Conservation (phyloP, 345 rosid genomes). For the Garcia nutans region DNA sequence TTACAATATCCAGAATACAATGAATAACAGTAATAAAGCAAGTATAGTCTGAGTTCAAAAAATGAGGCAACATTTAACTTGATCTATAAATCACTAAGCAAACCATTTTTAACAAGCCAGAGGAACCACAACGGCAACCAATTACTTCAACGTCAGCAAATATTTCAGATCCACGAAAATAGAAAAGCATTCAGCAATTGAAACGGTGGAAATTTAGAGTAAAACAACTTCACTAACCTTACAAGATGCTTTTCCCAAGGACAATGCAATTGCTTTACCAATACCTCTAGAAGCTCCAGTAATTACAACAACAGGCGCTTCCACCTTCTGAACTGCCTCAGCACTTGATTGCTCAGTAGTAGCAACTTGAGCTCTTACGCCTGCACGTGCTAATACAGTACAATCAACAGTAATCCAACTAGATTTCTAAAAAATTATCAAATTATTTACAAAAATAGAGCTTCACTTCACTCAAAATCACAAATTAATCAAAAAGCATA, state of each 20-base stretch:
- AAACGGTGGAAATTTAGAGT: not conserved
- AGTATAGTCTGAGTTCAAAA: constrained; percentile 2
- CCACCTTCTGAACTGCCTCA: constrained; percentile 49
- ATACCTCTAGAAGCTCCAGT: constrained; percentile 99
- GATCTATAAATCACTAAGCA: too few relatives aligned
- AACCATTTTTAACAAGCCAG: not conserved
- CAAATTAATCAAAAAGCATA: constrained; percentile 21
- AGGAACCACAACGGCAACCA: not conserved
- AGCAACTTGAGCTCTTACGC: constrained; percentile 70
- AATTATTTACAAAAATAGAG: not conserved
- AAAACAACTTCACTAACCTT: constrained; percentile 24
- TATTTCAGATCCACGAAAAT: not conserved
- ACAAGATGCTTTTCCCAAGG: constrained; percentile 75
- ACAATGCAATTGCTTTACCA: constrained; percentile 87
- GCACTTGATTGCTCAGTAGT: constrained; percentile 47
- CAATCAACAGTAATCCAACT: not conserved
- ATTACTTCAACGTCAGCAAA: not conserved
- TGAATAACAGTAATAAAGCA: not conserved
- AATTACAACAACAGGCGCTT: constrained; percentile 79
- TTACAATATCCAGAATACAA: not conserved
- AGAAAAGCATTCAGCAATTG: not conserved
- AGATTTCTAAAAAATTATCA: not conserved
- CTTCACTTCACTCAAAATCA: too few relatives aligned
- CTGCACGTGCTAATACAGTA: constrained; percentile 25
- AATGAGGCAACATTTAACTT: too few relatives aligned